These are phyloP conservation scores for Diaporthe nobilis DNA, from an alignment of 2,329 filamentous ascomycete genomes.

Conservation along the genomic window DNA sequence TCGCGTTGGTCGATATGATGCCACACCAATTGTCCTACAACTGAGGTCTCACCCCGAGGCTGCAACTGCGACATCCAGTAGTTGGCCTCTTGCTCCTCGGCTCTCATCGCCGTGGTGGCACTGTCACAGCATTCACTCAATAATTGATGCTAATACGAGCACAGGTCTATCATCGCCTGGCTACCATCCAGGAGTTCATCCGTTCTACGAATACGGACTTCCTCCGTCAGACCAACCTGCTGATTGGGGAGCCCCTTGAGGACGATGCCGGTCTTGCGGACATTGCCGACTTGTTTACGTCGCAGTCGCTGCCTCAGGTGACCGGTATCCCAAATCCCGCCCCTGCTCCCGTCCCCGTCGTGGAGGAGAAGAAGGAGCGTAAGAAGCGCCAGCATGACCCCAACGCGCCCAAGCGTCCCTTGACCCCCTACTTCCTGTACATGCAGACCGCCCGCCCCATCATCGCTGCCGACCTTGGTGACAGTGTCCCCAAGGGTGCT, in stretches of 20 bases:
- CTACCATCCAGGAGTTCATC: conserved; percentile 84
- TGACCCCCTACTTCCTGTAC: conserved; percentile 96
- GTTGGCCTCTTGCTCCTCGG: background rate
- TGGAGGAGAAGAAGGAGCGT: conserved; percentile 85
- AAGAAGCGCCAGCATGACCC: conserved; percentile 91
- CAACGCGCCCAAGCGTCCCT: conserved; percentile 92
- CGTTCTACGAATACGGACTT: conserved; percentile 87
- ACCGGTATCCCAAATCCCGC: conserved; percentile 59
- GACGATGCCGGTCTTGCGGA: conserved; percentile 54
- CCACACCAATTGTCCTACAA: background rate
- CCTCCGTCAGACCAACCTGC: conserved; percentile 87
- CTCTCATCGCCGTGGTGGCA: background rate
- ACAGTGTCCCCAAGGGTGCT: conserved; percentile 84
- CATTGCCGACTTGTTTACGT: conserved; percentile 27
- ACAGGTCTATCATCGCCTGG: conserved; percentile 84
- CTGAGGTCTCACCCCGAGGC: background rate
- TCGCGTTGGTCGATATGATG: conserved; percentile 7
- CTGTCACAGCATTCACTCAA: background rate
- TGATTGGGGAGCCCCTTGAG: conserved; percentile 76
- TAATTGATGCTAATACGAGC: conserved; percentile 25
- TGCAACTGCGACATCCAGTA: background rate
- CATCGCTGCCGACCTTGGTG: conserved; percentile 83
- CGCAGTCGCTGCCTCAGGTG: conserved; percentile 48
- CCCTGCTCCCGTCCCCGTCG: conserved; percentile 59
- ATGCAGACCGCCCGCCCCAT: conserved; percentile 89